Conservation (phyloP, 75 land plant genomes). For the Picea sitchensis region DNA sequence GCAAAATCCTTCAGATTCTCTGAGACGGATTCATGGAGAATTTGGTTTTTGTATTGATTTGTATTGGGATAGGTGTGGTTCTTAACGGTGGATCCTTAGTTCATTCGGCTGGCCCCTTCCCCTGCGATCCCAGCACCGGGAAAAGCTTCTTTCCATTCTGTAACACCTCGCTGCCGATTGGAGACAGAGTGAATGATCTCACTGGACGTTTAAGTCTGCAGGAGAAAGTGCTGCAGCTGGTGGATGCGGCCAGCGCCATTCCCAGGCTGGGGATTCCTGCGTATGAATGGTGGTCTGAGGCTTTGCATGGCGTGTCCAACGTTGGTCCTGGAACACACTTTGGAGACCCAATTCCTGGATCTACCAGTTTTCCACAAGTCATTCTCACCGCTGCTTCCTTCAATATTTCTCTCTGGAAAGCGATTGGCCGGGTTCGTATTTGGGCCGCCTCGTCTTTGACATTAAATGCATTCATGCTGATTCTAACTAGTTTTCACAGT, state of each 20-base stretch:
- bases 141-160: constrained; percentile 42
- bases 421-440: constrained; percentile 52
- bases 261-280: constrained; percentile 62
- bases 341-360: constrained; percentile 50
- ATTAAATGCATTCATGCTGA: too few species aligned
- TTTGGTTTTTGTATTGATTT: too few species aligned
- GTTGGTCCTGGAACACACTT: constrained; percentile 56
- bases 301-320: constrained; percentile 77
- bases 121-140: constrained; percentile 28
- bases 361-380: constrained; percentile 91
- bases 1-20: too few species aligned
- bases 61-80: too few species aligned
- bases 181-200: constrained; percentile 48
- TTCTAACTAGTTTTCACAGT: too few species aligned
- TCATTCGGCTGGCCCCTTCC: constrained; percentile 26
- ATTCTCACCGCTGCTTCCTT: constrained; percentile 86
- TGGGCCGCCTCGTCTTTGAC: too few species aligned
- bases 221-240: constrained; percentile 70
- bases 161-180: constrained; percentile 17
- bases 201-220: constrained; percentile 44
- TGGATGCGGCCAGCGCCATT: constrained; percentile 50
- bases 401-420: constrained; percentile 78
- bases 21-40: too few species aligned
- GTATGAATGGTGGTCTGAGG: constrained; percentile 95
- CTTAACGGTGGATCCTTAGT: too few species aligned